phyloP scores from a whole-genome alignment of 108 stramenopile genomes.

The Chaetoceros muelleri region DNA sequence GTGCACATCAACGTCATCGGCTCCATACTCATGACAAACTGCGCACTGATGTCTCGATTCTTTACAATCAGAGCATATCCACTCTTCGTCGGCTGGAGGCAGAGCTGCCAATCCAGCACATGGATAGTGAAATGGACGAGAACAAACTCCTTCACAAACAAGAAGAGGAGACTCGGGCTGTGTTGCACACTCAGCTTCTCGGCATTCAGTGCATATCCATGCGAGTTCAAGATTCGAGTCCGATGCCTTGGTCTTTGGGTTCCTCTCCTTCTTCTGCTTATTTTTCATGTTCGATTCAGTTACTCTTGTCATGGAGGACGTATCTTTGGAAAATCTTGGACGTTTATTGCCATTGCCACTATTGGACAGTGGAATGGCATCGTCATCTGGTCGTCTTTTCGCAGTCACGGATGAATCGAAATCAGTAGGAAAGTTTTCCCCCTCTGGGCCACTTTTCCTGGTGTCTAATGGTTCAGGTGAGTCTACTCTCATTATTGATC shows the following conservation, averaged over 20 bases:
- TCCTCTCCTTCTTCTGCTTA: conserved; percentile 1
- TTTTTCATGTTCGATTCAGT: no score
- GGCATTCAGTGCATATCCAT: conserved; percentile 32
- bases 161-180: conserved; percentile 26
- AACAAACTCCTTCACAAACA: conserved; percentile 61
- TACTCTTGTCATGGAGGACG: no score
- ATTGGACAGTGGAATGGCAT: no score
- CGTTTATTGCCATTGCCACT: no score
- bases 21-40: conserved; percentile 51
- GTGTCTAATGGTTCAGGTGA: no score
- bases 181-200: conserved; percentile 23
- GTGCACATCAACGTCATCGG: conserved; percentile 51
- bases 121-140: conserved; percentile 62
- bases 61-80: conserved; percentile 59
- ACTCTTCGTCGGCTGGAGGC: conserved; percentile 43
- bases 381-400: no score
- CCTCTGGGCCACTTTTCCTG: no score
- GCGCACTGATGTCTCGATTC: conserved; percentile 39
- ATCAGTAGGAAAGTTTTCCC: no score
- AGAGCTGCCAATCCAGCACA: conserved; percentile 51
- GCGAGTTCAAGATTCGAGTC: conserved; percentile 11
- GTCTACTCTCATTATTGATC: no score
- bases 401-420: no score
- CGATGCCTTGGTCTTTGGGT: conserved; percentile 1
- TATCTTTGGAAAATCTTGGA: no score